Percentiles rank a stretch among this genome's conserved stretches.
These are phyloP conservation scores for Talaromyces nanjingensis DNA, from an alignment of 495 filamentous ascomycete species.

Conservation along the genomic window DNA sequence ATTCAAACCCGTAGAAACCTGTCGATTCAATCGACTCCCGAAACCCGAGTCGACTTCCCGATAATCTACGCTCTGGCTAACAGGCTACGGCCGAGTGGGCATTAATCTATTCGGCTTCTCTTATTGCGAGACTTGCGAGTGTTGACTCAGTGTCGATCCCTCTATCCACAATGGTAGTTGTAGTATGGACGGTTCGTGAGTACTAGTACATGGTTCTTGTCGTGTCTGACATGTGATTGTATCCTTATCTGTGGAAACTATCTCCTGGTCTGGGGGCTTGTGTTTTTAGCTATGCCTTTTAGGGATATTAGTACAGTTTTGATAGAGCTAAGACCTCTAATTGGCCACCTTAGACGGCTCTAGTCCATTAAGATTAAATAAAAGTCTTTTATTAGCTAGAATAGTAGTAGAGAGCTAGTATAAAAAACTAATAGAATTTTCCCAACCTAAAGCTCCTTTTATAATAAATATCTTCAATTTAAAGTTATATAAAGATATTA, in stretches of 20 bases:
- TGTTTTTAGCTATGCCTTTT: too few species aligned
- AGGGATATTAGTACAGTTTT: too few species aligned
- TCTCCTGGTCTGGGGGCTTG: too few species aligned
- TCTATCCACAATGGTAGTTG: neutral
- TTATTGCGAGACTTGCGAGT: neutral
- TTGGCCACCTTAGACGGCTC: neutral
- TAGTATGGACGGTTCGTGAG: neutral
- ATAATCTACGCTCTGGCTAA: neutral
- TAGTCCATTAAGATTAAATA: too few species aligned
- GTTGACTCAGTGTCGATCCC: neutral
- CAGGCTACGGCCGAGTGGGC: neutral
- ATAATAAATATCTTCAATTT: too few species aligned
- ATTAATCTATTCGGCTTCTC: neutral
- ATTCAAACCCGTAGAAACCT: neutral
- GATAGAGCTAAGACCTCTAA: too few species aligned
- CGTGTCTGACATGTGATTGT: neutral
- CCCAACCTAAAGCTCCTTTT: too few species aligned
- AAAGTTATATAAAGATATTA: too few species aligned
- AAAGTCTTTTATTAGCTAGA: too few species aligned
- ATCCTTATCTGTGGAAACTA: neutral
- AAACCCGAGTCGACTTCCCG: neutral
- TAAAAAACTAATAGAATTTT: too few species aligned
- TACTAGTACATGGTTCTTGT: neutral
- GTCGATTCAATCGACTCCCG: neutral
- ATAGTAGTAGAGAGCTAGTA: too few species aligned